A percentile compares a stretch with the other conserved stretches of the same genome.
These are phyloP conservation scores for Metschnikowia corniflorae DNA, from an alignment of 805 yeast genomes.

Conservation along the genomic window DNA sequence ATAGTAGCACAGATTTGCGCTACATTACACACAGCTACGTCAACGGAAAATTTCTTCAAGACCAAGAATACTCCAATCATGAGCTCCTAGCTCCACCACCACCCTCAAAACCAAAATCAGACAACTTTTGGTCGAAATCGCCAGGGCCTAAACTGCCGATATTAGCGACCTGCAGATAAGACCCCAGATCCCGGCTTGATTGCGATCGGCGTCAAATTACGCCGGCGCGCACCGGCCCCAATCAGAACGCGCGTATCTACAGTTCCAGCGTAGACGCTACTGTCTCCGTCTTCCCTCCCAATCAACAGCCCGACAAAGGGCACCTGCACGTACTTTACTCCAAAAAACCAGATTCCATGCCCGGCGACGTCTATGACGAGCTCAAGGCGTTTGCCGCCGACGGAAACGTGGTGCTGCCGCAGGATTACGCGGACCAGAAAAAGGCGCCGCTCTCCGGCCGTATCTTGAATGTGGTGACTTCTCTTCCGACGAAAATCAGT, in stretches of 20 bases:
- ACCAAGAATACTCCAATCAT: no score
- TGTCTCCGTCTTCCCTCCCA: not conserved
- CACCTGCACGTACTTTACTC: not conserved
- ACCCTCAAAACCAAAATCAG: no score
- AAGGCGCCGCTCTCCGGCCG: constrained; percentile 56
- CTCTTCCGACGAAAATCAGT: constrained; percentile 60
- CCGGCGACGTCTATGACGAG: constrained; percentile 17
- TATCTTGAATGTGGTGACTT: constrained; percentile 63
- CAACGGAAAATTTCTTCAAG: no score
- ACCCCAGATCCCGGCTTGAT: not conserved
- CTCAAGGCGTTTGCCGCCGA: constrained; percentile 22
- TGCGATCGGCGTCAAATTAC: not conserved
- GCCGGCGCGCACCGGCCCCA: not conserved
- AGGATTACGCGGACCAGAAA: constrained; percentile 24
- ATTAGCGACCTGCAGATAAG: not conserved
- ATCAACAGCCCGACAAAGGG: not conserved
- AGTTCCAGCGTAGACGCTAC: not conserved
- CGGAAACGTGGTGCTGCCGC: constrained; percentile 25
- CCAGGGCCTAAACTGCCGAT: no score
- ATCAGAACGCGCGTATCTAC: not conserved
- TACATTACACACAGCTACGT: no score
- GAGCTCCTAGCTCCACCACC: no score
- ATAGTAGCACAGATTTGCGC: no score
- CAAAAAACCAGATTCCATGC: constrained; percentile 7
- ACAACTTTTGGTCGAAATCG: no score